A percentile compares a stretch with the other conserved stretches of the same genome.
Conservation (phyloP, 164 flowering plant species). For the Chloranthus sessilifolius region DNA sequence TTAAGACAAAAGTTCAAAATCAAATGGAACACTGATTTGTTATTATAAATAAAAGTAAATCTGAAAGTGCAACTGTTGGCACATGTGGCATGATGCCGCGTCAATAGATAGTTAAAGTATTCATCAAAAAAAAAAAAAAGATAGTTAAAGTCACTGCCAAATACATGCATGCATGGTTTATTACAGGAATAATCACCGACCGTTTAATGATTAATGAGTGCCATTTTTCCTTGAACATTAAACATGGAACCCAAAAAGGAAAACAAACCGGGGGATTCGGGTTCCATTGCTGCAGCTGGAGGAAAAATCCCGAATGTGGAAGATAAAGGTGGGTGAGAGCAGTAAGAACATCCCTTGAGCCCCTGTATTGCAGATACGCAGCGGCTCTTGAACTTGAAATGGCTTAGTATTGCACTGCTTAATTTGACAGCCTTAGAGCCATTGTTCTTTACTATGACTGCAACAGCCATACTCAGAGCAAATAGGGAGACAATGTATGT, state of each 20-base stretch:
- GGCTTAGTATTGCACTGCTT: slow-evolving; percentile 66
- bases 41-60: too few relatives aligned
- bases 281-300: slow-evolving; percentile 65
- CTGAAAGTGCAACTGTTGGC: too few relatives aligned
- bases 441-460: slow-evolving; percentile 77
- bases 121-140: too few relatives aligned
- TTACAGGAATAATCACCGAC: too few relatives aligned
- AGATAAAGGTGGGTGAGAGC: slow-evolving; percentile 59
- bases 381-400: slow-evolving; percentile 49
- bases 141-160: too few relatives aligned
- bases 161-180: too few relatives aligned
- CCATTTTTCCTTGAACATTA: too few relatives aligned
- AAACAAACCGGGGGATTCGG: slow-evolving; percentile 58
- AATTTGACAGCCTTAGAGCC: slow-evolving; percentile 53
- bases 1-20: too few relatives aligned
- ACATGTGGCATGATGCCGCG: too few relatives aligned
- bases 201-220: too few relatives aligned
- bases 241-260: slow-evolving; percentile 34
- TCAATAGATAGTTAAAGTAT: too few relatives aligned
- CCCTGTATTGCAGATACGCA: slow-evolving; percentile 60
- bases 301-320: slow-evolving; percentile 66
- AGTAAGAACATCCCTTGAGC: slow-evolving; percentile 59
- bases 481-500: slow-evolving; percentile 66
- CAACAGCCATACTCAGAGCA: slow-evolving; percentile 75
- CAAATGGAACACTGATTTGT: too few relatives aligned